A percentile compares a stretch with the other conserved stretches of the same genome.
Conservation (phyloP, 768 basidiomycete genomes). For the Pleurotus citrinopileatus region DNA sequence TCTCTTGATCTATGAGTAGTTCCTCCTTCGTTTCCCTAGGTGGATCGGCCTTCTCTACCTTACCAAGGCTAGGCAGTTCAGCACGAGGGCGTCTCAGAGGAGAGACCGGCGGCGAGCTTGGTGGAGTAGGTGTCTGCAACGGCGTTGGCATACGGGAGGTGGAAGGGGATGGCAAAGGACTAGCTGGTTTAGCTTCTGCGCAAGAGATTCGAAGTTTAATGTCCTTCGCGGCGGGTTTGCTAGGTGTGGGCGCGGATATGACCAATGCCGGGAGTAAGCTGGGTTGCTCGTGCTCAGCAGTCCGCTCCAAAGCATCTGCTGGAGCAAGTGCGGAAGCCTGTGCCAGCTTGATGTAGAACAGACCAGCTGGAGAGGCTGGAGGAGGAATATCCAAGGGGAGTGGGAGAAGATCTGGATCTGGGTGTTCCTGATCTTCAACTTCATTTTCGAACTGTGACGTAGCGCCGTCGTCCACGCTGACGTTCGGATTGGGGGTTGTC, state of each 20-base stretch:
- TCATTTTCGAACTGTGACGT: neutral
- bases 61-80: neutral
- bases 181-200: neutral
- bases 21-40: neutral
- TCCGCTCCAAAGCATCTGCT: neutral
- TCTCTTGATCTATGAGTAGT: neutral
- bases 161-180: conserved; percentile 14
- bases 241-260: conserved; percentile 5
- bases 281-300: neutral
- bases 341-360: conserved; percentile 9
- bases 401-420: conserved; percentile 43
- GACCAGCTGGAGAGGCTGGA: conserved; percentile 16
- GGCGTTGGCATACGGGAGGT: conserved; percentile 17
- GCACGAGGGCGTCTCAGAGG: neutral
- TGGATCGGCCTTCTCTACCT: neutral
- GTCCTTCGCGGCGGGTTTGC: neutral
- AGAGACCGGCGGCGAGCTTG: conserved; percentile 33
- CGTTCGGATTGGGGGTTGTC: no score
- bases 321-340: neutral
- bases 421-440: conserved; percentile 17
- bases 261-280: conserved; percentile 7
- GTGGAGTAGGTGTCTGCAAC: conserved; percentile 41
- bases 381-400: conserved; percentile 23
- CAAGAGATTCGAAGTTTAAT: conserved; percentile 13
- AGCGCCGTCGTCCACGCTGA: no score